A percentile compares a stretch with the other conserved stretches of the same genome.
These are phyloP conservation scores for Austropuccinia psidii DNA, from an alignment of 1,284 basidiomycete genomes.

Conservation along the genomic window DNA sequence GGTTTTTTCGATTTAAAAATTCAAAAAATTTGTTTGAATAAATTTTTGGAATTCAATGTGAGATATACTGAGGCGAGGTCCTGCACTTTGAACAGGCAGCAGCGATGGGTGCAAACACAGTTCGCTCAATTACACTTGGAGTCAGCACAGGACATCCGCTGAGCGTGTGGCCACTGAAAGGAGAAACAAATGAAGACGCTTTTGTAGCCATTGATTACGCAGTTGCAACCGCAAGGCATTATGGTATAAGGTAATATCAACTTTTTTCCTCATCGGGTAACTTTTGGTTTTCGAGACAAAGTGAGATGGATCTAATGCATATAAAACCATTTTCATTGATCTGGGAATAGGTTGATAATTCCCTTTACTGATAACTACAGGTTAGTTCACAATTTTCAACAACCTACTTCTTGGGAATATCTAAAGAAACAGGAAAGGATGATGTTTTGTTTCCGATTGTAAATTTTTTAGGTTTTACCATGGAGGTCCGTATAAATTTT, in stretches of 20 bases:
- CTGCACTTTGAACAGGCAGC: slow-evolving; percentile 2
- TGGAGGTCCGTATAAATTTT: slow-evolving; percentile 4
- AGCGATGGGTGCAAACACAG: slow-evolving; percentile 32
- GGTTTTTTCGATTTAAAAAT: not conserved
- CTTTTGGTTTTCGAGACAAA: not conserved
- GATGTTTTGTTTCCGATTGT: not conserved
- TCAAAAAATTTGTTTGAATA: not conserved
- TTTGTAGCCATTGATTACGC: slow-evolving; percentile 33
- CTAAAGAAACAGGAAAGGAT: not conserved
- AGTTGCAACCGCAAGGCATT: slow-evolving; percentile 22
- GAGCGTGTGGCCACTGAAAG: slow-evolving; percentile 29
- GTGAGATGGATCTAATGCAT: not conserved
- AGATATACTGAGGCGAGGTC: not conserved
- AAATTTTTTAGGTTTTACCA: slow-evolving; percentile 26
- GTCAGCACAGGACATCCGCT: slow-evolving; percentile 29
- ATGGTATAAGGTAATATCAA: slow-evolving; percentile 13
- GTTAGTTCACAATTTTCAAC: not conserved
- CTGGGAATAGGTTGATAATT: slow-evolving; percentile 12
- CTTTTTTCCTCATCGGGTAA: not conserved
- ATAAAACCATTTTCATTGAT: not conserved
- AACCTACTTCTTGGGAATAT: not conserved
- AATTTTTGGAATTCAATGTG: not conserved
- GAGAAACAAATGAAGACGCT: slow-evolving; percentile 29
- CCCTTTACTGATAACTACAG: slow-evolving; percentile 33
- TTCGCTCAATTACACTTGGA: slow-evolving; percentile 25